Evolutionary conservation across 116 monocot species (phyloP).

Genomic region (Cymodocea nodosa): DNA sequence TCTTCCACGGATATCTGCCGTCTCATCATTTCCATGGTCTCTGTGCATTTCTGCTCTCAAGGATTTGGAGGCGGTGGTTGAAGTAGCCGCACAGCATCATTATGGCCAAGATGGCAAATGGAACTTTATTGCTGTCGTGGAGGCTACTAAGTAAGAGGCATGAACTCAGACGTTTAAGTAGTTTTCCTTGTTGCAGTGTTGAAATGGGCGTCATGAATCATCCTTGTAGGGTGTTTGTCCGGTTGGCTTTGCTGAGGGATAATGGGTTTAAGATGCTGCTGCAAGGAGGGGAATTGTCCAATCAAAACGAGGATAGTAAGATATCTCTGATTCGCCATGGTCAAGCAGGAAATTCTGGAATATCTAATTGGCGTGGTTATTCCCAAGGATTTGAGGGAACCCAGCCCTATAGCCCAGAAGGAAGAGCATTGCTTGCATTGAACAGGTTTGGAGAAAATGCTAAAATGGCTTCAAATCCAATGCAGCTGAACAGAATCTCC

Average conservation of each 20-base stretch:
- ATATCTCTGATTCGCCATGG: slow-evolving; percentile 2
- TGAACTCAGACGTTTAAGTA: not conserved
- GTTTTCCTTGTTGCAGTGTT: not conserved
- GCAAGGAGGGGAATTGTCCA: slow-evolving; percentile 63
- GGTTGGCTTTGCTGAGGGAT: slow-evolving; percentile 56
- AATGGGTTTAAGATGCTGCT: slow-evolving; percentile 81
- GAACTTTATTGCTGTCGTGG: slow-evolving; percentile 57
- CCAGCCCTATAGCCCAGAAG: slow-evolving; percentile 41
- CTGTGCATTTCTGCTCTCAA: slow-evolving; percentile 57
- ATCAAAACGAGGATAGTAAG: slow-evolving; percentile 17
- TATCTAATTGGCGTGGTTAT: slow-evolving; percentile 10
- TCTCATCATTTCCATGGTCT: slow-evolving; percentile 47
- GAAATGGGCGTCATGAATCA: not conserved
- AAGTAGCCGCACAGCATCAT: slow-evolving; percentile 69
- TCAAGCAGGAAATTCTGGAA: slow-evolving; percentile 7
- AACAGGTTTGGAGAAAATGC: slow-evolving; percentile 67
- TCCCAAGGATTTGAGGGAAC: slow-evolving; percentile 17
- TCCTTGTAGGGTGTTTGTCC: slow-evolving; percentile 42
- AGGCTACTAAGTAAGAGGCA: slow-evolving; percentile 54
- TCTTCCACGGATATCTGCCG: slow-evolving; percentile 4
- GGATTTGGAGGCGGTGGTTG: slow-evolving; percentile 73
- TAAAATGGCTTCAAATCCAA: slow-evolving; percentile 32
- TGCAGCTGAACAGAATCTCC: slow-evolving; percentile 12
- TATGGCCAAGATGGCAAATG: slow-evolving; percentile 71
- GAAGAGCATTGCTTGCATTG: slow-evolving; percentile 62